A percentile compares a stretch with the other conserved stretches of the same genome.
Evolutionary conservation across 169 alveolate genomes (phyloP).

Genomic region (Cryptosporidium andersoni): DNA sequence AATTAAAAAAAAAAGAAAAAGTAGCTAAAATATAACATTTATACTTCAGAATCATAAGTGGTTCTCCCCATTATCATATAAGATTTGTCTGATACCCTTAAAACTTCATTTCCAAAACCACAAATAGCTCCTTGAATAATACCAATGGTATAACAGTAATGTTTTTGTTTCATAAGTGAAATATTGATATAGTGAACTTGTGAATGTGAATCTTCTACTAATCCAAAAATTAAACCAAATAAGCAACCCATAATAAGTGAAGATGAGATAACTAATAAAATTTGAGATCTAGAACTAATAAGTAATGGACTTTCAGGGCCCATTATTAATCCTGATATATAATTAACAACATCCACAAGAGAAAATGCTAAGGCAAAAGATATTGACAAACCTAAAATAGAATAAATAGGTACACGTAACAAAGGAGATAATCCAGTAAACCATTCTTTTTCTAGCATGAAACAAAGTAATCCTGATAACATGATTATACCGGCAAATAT

Average conservation of each 20-base stretch:
- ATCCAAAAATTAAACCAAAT: conserved; percentile 93
- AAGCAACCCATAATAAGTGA: conserved; percentile 92
- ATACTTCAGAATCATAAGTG: conserved; percentile 59
- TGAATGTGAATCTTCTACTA: conserved; percentile 91
- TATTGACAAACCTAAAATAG: conserved; percentile 92
- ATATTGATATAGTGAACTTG: conserved; percentile 87
- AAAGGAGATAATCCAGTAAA: conserved; percentile 81
- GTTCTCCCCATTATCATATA: conserved; percentile 64
- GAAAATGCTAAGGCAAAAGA: conserved; percentile 93
- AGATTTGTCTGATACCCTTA: conserved; percentile 62
- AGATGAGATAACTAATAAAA: conserved; percentile 82
- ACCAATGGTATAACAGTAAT: conserved; percentile 92
- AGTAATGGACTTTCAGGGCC: conserved; percentile 86
- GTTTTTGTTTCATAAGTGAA: conserved; percentile 89
- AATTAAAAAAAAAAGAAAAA: not conserved
- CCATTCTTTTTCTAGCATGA: conserved; percentile 90
- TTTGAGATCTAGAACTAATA: conserved; percentile 88
- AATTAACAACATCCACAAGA: conserved; percentile 89
- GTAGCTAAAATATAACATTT: not conserved
- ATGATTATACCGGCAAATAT: conserved; percentile 78
- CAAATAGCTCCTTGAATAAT: conserved; percentile 88
- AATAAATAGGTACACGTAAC: conserved; percentile 88
- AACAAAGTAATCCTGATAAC: conserved; percentile 89
- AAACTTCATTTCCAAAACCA: conserved; percentile 68
- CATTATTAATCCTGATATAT: conserved; percentile 83